These are phyloP conservation scores for Yamadazyma trypodendri DNA, from an alignment of 1,139 yeast species.

Conservation along the genomic window DNA sequence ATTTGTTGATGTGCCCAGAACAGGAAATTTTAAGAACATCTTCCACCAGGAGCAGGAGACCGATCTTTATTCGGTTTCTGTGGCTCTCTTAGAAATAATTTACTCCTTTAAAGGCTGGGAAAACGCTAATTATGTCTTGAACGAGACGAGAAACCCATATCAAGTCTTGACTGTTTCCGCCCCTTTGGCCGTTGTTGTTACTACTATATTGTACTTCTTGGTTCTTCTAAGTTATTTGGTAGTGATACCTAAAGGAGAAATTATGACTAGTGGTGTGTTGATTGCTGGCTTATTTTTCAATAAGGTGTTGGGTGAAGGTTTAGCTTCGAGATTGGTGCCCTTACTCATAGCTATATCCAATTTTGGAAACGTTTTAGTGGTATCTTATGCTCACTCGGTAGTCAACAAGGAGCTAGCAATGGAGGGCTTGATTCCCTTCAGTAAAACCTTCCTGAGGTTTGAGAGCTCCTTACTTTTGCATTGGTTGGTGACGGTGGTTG, in stretches of 20 bases:
- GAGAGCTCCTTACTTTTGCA: conserved; percentile 43
- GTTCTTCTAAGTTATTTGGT: conserved; percentile 74
- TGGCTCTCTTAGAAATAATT: conserved; percentile 42
- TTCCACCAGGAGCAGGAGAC: conserved; percentile 19
- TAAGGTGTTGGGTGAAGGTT: conserved; percentile 66
- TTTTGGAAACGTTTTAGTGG: conserved; percentile 75
- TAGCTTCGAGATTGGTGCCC: conserved; percentile 62
- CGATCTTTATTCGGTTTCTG: conserved; percentile 35
- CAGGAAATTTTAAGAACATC: conserved; percentile 28
- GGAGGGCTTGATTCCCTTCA: conserved; percentile 71
- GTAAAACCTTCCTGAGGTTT: conserved; percentile 54
- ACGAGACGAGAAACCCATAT: conserved; percentile 54
- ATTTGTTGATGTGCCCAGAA: conserved; percentile 23
- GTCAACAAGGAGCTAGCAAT: conserved; percentile 74
- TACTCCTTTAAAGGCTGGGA: conserved; percentile 32
- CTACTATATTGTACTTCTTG: conserved; percentile 63
- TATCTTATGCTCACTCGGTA: conserved; percentile 74
- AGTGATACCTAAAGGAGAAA: conserved; percentile 65
- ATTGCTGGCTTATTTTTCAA: conserved; percentile 75
- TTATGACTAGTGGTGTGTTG: conserved; percentile 62
- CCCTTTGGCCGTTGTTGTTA: conserved; percentile 60
- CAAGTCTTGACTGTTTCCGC: conserved; percentile 70
- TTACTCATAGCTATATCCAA: conserved; percentile 76
- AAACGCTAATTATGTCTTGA: conserved; percentile 44
- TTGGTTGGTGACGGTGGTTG: conserved; percentile 48